Evolutionary conservation across 106 monocot genomes (phyloP).

Genomic region (Gastrodia elata): DNA sequence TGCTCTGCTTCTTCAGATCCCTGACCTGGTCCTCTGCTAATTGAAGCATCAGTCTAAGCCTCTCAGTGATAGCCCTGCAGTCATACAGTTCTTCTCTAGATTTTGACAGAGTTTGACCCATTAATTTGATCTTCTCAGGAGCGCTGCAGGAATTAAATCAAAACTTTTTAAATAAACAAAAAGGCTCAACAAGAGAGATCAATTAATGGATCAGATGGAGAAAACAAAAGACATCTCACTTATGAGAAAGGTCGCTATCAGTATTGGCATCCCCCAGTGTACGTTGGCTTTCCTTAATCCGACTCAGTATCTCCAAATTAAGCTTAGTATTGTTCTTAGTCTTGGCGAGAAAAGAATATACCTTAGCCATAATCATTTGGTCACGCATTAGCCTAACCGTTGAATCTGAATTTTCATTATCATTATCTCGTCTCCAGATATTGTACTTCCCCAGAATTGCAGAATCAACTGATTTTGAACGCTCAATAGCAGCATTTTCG

Average conservation of each 20-base stretch:
- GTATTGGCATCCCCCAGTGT: slow-evolving; percentile 51
- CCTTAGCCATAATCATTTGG: slow-evolving; percentile 65
- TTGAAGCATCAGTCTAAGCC: slow-evolving; percentile 62
- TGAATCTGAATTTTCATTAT: slow-evolving; percentile 62
- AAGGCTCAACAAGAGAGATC: neutral
- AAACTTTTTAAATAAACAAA: neutral
- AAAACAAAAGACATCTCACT: slow-evolving; percentile 20
- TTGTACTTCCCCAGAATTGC: slow-evolving; percentile 62
- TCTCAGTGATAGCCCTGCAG: slow-evolving; percentile 46
- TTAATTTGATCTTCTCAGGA: slow-evolving; percentile 48
- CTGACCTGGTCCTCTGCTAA: slow-evolving; percentile 64
- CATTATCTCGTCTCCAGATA: slow-evolving; percentile 57
- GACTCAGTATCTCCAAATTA: slow-evolving; percentile 39
- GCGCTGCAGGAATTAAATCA: slow-evolving; percentile 14
- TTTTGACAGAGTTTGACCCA: slow-evolving; percentile 63
- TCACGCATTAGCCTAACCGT: slow-evolving; percentile 49
- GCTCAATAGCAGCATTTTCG: slow-evolving; percentile 71
- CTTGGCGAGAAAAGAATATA: slow-evolving; percentile 57
- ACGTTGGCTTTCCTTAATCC: slow-evolving; percentile 61
- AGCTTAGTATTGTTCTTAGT: slow-evolving; percentile 52
- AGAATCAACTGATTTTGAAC: slow-evolving; percentile 55
- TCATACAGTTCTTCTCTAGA: slow-evolving; percentile 52
- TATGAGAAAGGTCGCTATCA: slow-evolving; percentile 53
- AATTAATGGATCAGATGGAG: neutral
- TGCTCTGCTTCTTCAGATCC: slow-evolving; percentile 60